Conservation (phyloP, 164 flowering plant genomes). For the Vitis riparia region DNA sequence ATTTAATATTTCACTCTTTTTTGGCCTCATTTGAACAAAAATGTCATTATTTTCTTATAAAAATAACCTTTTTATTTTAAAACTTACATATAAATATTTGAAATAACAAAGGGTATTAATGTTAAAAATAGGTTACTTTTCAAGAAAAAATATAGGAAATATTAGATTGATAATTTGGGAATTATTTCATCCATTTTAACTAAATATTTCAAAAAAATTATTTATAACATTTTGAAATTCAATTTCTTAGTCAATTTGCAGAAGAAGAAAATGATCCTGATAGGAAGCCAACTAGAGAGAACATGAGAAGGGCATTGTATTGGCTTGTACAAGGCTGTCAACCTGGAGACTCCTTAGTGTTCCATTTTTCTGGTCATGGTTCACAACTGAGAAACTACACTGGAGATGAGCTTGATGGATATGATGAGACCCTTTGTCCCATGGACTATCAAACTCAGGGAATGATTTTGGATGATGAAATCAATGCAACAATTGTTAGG, state of each 20-base stretch:
- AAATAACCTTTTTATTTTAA: too few species aligned
- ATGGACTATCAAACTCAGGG: slow-evolving; percentile 63
- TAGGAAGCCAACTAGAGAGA: slow-evolving; percentile 58
- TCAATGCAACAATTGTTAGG: slow-evolving; percentile 67
- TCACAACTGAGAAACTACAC: slow-evolving; percentile 33
- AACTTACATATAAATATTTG: too few species aligned
- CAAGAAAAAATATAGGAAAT: too few species aligned
- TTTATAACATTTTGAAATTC: neutral
- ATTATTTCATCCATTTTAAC: too few species aligned
- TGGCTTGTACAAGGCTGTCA: slow-evolving; percentile 68
- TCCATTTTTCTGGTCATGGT: slow-evolving; percentile 88
- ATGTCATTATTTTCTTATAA: too few species aligned
- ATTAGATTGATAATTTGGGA: too few species aligned
- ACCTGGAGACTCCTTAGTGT: slow-evolving; percentile 80
- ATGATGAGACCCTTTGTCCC: slow-evolving; percentile 75
- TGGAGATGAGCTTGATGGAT: slow-evolving; percentile 75
- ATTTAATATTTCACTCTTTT: too few species aligned
- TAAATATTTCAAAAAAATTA: too few species aligned
- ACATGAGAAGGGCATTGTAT: slow-evolving; percentile 54
- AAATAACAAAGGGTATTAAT: too few species aligned
- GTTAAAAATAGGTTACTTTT: too few species aligned
- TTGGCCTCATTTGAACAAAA: too few species aligned
- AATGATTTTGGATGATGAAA: slow-evolving; percentile 71
- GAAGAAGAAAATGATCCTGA: slow-evolving; percentile 60
- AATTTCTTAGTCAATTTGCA: slow-evolving; percentile 16